A percentile compares a stretch with the other conserved stretches of the same genome.
phyloP scores from a whole-genome alignment of 441 rosid species.

The Croton laevigatus region DNA sequence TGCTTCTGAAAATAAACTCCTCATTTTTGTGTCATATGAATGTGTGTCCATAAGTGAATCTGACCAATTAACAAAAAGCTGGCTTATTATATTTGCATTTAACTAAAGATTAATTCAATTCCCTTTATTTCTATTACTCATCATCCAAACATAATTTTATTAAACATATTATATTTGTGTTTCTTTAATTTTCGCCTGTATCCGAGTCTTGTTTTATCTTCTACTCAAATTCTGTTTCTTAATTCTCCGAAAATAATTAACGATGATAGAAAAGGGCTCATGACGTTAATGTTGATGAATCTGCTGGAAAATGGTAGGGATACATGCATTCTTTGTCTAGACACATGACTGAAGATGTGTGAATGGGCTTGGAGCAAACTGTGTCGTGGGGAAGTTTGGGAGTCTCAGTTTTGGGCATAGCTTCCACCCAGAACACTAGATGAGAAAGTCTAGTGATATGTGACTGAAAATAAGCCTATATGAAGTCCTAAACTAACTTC shows the following conservation, averaged over 20 bases:
- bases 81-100: not conserved
- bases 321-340: not conserved
- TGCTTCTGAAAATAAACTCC: not conserved
- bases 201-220: not conserved
- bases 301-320: not conserved
- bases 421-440: not conserved
- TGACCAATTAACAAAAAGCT: constrained; percentile 2
- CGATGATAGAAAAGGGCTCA: not conserved
- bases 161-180: not conserved
- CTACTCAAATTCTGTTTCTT: not conserved
- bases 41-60: not conserved
- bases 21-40: not conserved
- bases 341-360: not conserved
- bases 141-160: not conserved
- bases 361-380: not conserved
- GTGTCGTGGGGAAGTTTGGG: not conserved
- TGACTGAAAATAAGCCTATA: no score
- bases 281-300: not conserved
- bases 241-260: not conserved
- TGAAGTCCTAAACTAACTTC: not conserved
- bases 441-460: not conserved
- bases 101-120: not conserved
- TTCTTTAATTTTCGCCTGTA: not conserved
- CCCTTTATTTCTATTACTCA: not conserved
- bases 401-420: constrained; percentile 5